Evolutionary conservation across 768 basidiomycete genomes (phyloP), one percentile per base, ranked within the genome.

Genomic region (Lentinus brumalis): DNA sequence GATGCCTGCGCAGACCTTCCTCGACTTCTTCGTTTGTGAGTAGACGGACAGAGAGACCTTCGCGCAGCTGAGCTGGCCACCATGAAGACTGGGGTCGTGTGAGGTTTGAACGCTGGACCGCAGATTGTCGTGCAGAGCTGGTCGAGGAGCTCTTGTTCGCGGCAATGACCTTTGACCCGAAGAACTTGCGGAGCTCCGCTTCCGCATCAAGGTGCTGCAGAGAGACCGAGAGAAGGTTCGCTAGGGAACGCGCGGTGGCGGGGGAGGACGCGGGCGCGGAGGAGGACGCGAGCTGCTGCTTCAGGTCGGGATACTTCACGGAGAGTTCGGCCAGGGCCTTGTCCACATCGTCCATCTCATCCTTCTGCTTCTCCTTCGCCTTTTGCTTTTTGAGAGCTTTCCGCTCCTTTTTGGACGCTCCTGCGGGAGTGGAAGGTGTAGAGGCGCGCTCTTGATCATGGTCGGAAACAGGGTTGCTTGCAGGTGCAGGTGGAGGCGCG

Each of bases 171-270:
- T 88, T 91, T 18, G 92, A 83, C 2, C 96, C 96, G 70, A 99
- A 99, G 81, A 98, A 96, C 64, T 87, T 89, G 57, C 91, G 87
- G 75, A 98, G 84, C 71, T 99, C 97, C 0, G 89, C 89, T 60
- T 96, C 94, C 11, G 87, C 81, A 63, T 98, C 94, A 15, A 99
- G 85, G 66, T 93, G 82, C 42, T 88, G 78, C 1, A 88, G 78
- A 0, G 92, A 93, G n/a, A 96, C 87, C 0, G 91, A 78, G 18
- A 96, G 80, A 1, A 97, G 83, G 50, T 82, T 72, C 21, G 11
- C 82, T 72, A 55, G 85, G 60, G 64, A 69, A 50, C 41, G 67
- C 6, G 74, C 71, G 16, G 53, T 55, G 8, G 71, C 52, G 21
- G 72, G 66, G 0, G 73, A 69, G 21, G 67, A 67, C 7, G 69